phyloP scores from a whole-genome alignment of 176 grass and related monocot species.

The Ampelocalamus luodianensis region DNA sequence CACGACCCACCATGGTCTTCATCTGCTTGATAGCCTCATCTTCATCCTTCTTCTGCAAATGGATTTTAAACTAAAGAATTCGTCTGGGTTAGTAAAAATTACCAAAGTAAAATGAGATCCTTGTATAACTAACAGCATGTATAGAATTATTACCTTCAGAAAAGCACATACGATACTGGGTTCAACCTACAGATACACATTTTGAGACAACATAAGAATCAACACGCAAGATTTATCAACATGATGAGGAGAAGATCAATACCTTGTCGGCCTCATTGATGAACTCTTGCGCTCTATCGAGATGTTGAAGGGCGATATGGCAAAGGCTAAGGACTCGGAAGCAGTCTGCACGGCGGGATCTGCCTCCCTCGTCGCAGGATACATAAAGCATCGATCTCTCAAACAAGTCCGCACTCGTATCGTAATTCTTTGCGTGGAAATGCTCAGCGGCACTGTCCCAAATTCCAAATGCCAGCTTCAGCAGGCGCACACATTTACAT shows the following conservation, averaged over 20 bases:
- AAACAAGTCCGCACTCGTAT: conserved; percentile 66
- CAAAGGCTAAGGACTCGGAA: conserved; percentile 83
- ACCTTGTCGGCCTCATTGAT: conserved; percentile 83
- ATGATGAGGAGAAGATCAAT: conserved; percentile 6
- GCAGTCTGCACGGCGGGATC: conserved; percentile 71
- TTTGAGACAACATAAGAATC: conserved; percentile 35
- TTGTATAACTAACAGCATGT: conserved; percentile 21
- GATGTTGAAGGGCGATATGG: conserved; percentile 67
- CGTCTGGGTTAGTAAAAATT: conserved; percentile 54
- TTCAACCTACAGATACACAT: conserved; percentile 70
- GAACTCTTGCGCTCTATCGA: conserved; percentile 86
- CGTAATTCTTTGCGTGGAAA: conserved; percentile 76
- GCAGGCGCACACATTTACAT: conserved; percentile 5
- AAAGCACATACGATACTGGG: conserved; percentile 78
- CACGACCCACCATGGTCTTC: conserved; percentile 73
- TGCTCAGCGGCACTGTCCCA: conserved; percentile 70
- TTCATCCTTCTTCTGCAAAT: conserved; percentile 74
- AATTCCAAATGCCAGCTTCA: conserved; percentile 44
- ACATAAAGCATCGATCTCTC: conserved; percentile 97
- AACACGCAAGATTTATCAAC: conserved; percentile 34
- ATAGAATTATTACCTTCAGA: conserved; percentile 67
- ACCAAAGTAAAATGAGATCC: conserved; percentile 27
- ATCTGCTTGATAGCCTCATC: conserved; percentile 75
- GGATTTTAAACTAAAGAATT: conserved; percentile 75
- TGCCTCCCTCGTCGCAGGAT: conserved; percentile 72